A percentile compares a stretch with the other conserved stretches of the same genome.
Conservation (phyloP, 306 rosid genomes). For the Cucurbita ficifolia region DNA sequence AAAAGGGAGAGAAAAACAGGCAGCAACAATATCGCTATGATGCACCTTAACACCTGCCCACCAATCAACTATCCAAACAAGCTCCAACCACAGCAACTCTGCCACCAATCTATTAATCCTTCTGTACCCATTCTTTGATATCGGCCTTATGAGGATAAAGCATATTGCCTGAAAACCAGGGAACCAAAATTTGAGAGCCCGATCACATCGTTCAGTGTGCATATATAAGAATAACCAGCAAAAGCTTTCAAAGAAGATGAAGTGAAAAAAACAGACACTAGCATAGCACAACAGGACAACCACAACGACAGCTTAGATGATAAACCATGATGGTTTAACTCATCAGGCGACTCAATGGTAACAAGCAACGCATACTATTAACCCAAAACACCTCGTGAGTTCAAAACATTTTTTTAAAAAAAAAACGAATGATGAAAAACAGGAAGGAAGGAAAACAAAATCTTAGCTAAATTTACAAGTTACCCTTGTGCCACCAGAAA, state of each 20-base stretch:
- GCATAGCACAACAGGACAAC: background rate
- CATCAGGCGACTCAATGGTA: background rate
- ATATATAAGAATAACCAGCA: background rate
- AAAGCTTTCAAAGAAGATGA: background rate
- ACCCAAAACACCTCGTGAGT: background rate
- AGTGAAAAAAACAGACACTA: background rate
- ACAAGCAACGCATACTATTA: background rate
- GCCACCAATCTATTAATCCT: conserved; percentile 12
- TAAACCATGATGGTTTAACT: background rate
- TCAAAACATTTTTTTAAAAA: too few species aligned
- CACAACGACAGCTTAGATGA: background rate
- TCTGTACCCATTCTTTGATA: conserved; percentile 10
- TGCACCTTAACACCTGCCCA: conserved; percentile 13
- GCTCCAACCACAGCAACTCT: conserved; percentile 13
- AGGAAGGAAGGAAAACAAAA: background rate
- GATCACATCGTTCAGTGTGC: background rate
- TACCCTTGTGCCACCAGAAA: background rate
- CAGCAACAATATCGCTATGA: background rate
- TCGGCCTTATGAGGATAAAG: conserved; percentile 6
- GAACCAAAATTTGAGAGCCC: background rate
- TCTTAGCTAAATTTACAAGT: background rate
- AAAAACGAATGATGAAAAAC: background rate
- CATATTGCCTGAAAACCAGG: conserved; percentile 8
- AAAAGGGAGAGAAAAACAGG: background rate
- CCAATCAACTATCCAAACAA: conserved; percentile 13